Conservation (phyloP, 352 stramenopile genomes). For the Sclerospora graminicola region DNA sequence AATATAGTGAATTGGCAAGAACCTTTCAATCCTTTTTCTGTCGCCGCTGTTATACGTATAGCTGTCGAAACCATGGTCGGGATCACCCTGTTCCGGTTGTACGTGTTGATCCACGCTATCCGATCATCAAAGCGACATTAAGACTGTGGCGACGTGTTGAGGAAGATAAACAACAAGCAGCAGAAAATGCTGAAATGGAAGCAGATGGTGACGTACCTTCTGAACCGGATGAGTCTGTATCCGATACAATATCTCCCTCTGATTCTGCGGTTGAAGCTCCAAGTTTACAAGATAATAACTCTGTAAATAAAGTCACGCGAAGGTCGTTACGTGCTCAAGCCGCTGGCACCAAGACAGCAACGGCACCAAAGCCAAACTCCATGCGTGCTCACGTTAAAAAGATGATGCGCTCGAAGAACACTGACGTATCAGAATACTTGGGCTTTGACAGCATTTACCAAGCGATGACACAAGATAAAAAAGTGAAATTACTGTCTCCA, state of each 20-base stretch:
- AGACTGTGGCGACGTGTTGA: slow-evolving; percentile 24
- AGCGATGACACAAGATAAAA: slow-evolving; percentile 24
- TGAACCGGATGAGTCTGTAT: slow-evolving; percentile 5
- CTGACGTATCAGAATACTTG: slow-evolving; percentile 50
- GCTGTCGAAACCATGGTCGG: slow-evolving; percentile 58
- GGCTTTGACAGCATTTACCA: slow-evolving; percentile 38
- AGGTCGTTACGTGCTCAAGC: slow-evolving; percentile 36
- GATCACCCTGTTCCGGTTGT: slow-evolving; percentile 33
- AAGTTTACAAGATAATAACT: not conserved
- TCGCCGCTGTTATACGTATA: slow-evolving; percentile 64
- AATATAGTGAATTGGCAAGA: slow-evolving; percentile 19
- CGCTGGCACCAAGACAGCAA: slow-evolving; percentile 44
- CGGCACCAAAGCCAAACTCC: slow-evolving; percentile 15
- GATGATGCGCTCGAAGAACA: slow-evolving; percentile 20
- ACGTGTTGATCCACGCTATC: slow-evolving; percentile 48
- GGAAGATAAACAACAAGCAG: slow-evolving; percentile 7
- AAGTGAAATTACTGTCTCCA: slow-evolving; percentile 12
- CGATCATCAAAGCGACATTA: slow-evolving; percentile 31
- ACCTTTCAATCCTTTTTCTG: slow-evolving; percentile 61
- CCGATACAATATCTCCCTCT: not conserved
- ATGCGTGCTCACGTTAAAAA: slow-evolving; percentile 28
- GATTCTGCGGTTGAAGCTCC: not conserved
- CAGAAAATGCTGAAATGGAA: slow-evolving; percentile 9
- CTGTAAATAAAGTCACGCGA: slow-evolving; percentile 12
- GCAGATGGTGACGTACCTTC: slow-evolving; percentile 10